These are phyloP conservation scores for Fusarium neocosmosporiellum DNA, from an alignment of 2,329 filamentous ascomycete genomes.

Conservation along the genomic window DNA sequence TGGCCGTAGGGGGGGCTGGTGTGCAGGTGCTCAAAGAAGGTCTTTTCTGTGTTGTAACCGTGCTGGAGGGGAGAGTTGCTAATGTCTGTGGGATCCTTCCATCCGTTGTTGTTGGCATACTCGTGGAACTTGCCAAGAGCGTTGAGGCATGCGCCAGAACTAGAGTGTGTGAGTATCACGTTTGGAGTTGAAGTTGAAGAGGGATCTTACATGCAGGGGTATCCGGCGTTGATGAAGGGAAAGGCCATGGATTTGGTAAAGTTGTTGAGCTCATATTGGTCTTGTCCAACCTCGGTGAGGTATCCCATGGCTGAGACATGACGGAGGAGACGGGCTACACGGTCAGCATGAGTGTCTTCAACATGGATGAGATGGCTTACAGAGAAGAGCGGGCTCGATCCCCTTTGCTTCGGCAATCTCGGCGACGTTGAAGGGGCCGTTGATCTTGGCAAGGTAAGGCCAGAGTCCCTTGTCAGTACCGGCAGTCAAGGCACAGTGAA, in stretches of 20 bases:
- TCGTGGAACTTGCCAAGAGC: constrained; percentile 45
- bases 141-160: constrained; percentile 27
- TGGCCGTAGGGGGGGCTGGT: constrained; percentile 43
- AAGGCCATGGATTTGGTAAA: constrained; percentile 51
- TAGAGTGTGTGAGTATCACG: background rate
- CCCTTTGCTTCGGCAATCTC: constrained; percentile 45
- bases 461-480: constrained; percentile 53
- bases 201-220: constrained; percentile 44
- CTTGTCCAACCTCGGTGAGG: constrained; percentile 48
- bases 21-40: constrained; percentile 50
- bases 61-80: constrained; percentile 46
- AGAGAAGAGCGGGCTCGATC: constrained; percentile 14
- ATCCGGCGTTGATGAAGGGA: constrained; percentile 49
- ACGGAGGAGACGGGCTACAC: constrained; percentile 47
- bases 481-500: constrained; percentile 41
- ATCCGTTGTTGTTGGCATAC: constrained; percentile 44
- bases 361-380: background rate
- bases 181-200: accelerated
- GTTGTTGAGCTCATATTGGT: constrained; percentile 53
- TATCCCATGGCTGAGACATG: constrained; percentile 55
- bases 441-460: constrained; percentile 46
- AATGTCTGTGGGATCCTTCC: constrained; percentile 45
- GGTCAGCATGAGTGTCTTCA: background rate
- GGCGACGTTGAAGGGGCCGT: constrained; percentile 44
- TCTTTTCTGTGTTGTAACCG: constrained; percentile 49